Evolutionary conservation across 768 basidiomycete species (phyloP).

Genomic region (Phanerochaete sordida): DNA sequence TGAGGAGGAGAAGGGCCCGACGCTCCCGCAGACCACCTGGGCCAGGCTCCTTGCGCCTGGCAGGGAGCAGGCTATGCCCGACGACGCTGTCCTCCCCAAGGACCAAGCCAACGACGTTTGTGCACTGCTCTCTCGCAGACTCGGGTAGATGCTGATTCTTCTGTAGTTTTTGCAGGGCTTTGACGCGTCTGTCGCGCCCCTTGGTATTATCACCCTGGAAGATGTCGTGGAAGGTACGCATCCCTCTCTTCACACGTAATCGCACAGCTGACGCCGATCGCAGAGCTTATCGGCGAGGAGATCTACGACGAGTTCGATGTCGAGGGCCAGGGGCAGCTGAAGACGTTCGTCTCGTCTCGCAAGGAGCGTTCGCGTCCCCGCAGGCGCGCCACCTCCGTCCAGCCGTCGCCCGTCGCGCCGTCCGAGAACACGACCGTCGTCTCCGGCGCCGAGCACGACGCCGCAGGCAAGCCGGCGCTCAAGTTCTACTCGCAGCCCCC

Average conservation of each 20-base stretch:
- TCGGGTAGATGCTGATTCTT: background rate
- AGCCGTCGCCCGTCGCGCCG: background rate
- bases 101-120: slow-evolving; percentile 63
- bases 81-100: slow-evolving; percentile 73
- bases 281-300: slow-evolving; percentile 85
- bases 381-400: background rate
- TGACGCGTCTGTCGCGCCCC: slow-evolving; percentile 72
- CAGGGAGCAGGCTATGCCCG: slow-evolving; percentile 75
- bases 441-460: background rate
- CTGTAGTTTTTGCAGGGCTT: slow-evolving; percentile 67
- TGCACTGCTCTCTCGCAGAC: background rate
- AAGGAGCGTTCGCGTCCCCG: background rate
- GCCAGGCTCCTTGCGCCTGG: slow-evolving; percentile 22
- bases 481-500: background rate
- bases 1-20: slow-evolving; percentile 17
- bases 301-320: slow-evolving; percentile 85
- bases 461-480: background rate
- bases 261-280: background rate
- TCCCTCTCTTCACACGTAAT: background rate
- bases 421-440: slow-evolving; percentile 4
- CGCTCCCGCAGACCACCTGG: slow-evolving; percentile 25
- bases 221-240: slow-evolving; percentile 75
- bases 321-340: slow-evolving; percentile 42
- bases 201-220: slow-evolving; percentile 87
- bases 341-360: slow-evolving; percentile 11